Conservation (phyloP, 805 yeast genomes). For the Pichia membranifaciens region DNA sequence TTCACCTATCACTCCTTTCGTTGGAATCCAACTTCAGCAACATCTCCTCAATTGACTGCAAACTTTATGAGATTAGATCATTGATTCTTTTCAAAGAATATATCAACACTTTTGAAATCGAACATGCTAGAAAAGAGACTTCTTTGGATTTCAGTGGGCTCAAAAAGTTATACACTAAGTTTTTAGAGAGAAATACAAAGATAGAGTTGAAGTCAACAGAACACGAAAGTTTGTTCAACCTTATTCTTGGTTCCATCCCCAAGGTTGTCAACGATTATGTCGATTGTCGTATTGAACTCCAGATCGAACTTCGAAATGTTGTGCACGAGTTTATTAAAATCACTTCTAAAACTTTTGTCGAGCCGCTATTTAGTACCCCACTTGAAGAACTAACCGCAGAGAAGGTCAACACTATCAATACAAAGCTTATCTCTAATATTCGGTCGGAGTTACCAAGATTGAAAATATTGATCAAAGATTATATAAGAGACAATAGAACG, state of each 20-base stretch:
- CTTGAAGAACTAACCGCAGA: not conserved
- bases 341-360: constrained; percentile 44
- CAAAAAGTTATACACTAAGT: constrained; percentile 36
- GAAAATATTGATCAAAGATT: constrained; percentile 44
- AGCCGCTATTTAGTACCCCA: not conserved
- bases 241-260: constrained; percentile 58
- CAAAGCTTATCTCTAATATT: constrained; percentile 43
- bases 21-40: constrained; percentile 47
- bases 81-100: constrained; percentile 65
- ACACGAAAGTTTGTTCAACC: constrained; percentile 18
- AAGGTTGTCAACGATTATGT: constrained; percentile 74
- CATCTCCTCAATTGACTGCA: constrained; percentile 52
- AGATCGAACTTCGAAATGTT: constrained; percentile 61
- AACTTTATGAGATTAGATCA: constrained; percentile 65
- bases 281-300: constrained; percentile 69
- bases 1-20: constrained; percentile 68
- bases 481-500: constrained; percentile 51
- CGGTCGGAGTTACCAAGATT: constrained; percentile 52
- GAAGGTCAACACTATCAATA: not conserved
- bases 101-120: constrained; percentile 71
- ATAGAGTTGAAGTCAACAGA: constrained; percentile 11
- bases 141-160: constrained; percentile 80
- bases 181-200: not conserved
- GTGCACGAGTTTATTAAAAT: constrained; percentile 65
- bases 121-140: constrained; percentile 63